Base-by-base conservation (phyloP, 768 basidiomycete species). In the Suillus occidentalis region DNA sequence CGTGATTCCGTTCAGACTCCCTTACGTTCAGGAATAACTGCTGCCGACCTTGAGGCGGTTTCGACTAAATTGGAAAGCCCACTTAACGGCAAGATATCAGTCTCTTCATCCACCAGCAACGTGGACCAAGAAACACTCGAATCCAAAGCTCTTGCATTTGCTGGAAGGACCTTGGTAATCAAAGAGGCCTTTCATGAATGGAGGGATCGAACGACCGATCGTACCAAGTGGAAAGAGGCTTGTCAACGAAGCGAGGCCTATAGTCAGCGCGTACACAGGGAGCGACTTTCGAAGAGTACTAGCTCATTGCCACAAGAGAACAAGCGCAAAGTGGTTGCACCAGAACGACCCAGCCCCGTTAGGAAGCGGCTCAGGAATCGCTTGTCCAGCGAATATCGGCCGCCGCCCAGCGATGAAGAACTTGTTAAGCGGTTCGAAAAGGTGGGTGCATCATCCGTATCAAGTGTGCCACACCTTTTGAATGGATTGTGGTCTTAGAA, bases 341-440 rank as follows among this genome's bases (percentile, higher is more conserved):
- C 45, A 9, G 77, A 80, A 25, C n/a, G 62, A 3, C 69, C 61
- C 13, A 40, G 56, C 1, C 65, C 72, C 3, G 62, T 71, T 28
- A 74, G 67, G 56, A 77, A 72, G 52, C 77, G 81, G 14, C 57
- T 72, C 10, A 76, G 74, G n/a, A 73, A 72, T 25, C 78, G 82
- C 6, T 66, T 76, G 22, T 80, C 79, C 5, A 65, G 69, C 47
- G 82, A 83, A 58, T 89, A 87, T 66, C 78, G 77, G 52, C 78
- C 83, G 8, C 86, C 86, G 20, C 74, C 82, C 63, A 87, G 84
- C 18, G 90, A 90, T 63, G 88, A 87, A 65, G 87, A 86, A 40
- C 80, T 91, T 60, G 88, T 85, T 16, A 82, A 74, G 72, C 82
- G 88, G 63, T 83, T 91, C 70, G 86, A 86, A 81, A 86, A 90